Conservation (phyloP, 2,329 filamentous ascomycete species). For the Helicocarpus griseus region DNA sequence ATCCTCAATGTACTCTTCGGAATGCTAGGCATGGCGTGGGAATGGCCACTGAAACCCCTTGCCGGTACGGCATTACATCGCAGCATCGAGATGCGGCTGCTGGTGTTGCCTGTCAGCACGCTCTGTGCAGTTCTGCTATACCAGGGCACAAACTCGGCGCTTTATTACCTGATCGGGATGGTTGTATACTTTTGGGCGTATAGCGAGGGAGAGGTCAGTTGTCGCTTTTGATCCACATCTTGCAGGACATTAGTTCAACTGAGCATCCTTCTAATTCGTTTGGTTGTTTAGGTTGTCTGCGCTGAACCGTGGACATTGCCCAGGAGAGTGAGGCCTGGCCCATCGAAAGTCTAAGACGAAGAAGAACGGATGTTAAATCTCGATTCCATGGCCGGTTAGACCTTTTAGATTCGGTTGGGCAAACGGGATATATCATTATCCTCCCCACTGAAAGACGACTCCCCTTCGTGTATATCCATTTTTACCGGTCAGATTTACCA, state of each 20-base stretch:
- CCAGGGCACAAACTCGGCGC: conserved; percentile 80
- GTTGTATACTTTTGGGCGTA: conserved; percentile 93
- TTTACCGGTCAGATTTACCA: not conserved
- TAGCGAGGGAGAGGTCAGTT: conserved; percentile 85
- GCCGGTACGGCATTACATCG: conserved; percentile 72
- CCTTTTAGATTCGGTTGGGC: not conserved
- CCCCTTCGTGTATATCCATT: not conserved
- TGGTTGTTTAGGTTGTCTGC: conserved; percentile 50
- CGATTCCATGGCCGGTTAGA: not conserved
- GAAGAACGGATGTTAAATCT: not conserved
- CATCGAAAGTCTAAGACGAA: conserved; percentile 20
- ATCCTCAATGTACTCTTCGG: conserved; percentile 81
- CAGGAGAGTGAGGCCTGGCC: conserved; percentile 31
- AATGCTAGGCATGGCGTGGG: conserved; percentile 68
- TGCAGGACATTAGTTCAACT: too few species aligned
- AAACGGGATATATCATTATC: not conserved
- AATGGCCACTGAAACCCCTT: conserved; percentile 76
- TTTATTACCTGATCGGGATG: conserved; percentile 85
- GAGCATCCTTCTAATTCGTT: not conserved
- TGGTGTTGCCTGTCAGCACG: conserved; percentile 69
- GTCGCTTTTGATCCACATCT: too few species aligned
- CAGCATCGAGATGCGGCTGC: conserved; percentile 75
- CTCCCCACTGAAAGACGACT: not conserved
- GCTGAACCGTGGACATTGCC: conserved; percentile 62
- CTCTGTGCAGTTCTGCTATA: conserved; percentile 72